These are phyloP conservation scores for Fusarium papillatum DNA, from an alignment of 2,329 filamentous ascomycete species.

Conservation along the genomic window DNA sequence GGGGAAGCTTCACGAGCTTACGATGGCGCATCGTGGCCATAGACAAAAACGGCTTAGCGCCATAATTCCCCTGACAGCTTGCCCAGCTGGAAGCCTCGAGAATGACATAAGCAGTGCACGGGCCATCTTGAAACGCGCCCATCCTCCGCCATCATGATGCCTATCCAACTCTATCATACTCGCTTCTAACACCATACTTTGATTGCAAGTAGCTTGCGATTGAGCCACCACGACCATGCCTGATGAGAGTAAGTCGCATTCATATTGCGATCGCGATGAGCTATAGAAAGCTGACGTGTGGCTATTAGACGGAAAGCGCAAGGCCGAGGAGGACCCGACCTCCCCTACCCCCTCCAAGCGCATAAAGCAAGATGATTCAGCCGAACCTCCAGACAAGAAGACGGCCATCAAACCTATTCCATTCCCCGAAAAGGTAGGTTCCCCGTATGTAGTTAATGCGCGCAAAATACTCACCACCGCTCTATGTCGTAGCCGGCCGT, in stretches of 20 bases:
- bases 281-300: conserved; percentile 7
- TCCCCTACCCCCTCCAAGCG: conserved; percentile 76
- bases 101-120: conserved; percentile 50
- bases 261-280: neutral
- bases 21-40: conserved; percentile 52
- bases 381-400: conserved; percentile 58
- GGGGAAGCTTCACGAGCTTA: conserved; percentile 46
- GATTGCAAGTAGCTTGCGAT: conserved; percentile 3
- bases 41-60: conserved; percentile 49
- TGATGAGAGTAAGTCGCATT: conserved; percentile 41
- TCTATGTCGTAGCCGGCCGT: conserved; percentile 78
- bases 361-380: conserved; percentile 63
- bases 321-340: conserved; percentile 76
- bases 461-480: conserved; percentile 8
- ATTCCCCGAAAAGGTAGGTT: conserved; percentile 87
- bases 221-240: conserved; percentile 29
- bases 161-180: conserved; percentile 27
- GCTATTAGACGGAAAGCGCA: conserved; percentile 73
- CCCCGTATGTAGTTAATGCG: fast-evolving
- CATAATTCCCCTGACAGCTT: neutral
- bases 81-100: neutral
- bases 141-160: conserved; percentile 42
- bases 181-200: conserved; percentile 17
- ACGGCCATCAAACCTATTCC: conserved; percentile 76
- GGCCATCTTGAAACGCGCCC: conserved; percentile 32